Evolutionary conservation across 306 rosid genomes (phyloP), one percentile per base, ranked within the genome.

Genomic region (Pyrus betulifolia): DNA sequence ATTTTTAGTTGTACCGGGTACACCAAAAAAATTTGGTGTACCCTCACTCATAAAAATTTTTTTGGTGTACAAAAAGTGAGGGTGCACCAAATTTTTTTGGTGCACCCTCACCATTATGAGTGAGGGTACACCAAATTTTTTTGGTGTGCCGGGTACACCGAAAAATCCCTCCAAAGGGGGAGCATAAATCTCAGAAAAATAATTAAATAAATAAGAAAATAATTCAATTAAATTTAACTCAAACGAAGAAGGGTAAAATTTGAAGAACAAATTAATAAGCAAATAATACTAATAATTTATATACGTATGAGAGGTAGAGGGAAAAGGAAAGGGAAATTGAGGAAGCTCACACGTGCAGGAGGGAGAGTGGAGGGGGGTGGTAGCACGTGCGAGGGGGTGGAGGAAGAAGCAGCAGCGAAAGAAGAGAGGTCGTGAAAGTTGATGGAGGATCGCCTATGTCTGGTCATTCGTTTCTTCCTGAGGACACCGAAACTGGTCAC

Each of bases 391-490:
- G 91, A 76, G 12, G 74, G 11, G 58, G 89, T 19, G 30, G 86
- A 17, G 28, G 86, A 54, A 76, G 81, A 6, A 65, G 78, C 14
- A 23, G 51, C 33, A 38, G 78, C 64, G 54, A 49, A 49, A 49
- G 54, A 46, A 74, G 67, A 23, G 84, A 35, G 74, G 74, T 33
- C 60, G 13, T 58, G 87, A 51, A 61, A 76, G 72, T 81, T 77
- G 74, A 71, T 31, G 74, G 83, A 74, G 54, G 95, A 82, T 15
- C 98, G 83, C 69, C 98, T 81, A 67, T 84, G 91, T 17, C 98
- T 77, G 0, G 90, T 80, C 94, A 90, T 87, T 61, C 97, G 78
- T 57, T 90, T 95, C 90, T 87, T 90, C 91, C 92, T 74, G 0
- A 77, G 87, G 23, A 93, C 86, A 2, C 89, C 86, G 27, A 86